Evolutionary conservation across 441 rosid genomes (phyloP).

Genomic region (Melastoma candidum): DNA sequence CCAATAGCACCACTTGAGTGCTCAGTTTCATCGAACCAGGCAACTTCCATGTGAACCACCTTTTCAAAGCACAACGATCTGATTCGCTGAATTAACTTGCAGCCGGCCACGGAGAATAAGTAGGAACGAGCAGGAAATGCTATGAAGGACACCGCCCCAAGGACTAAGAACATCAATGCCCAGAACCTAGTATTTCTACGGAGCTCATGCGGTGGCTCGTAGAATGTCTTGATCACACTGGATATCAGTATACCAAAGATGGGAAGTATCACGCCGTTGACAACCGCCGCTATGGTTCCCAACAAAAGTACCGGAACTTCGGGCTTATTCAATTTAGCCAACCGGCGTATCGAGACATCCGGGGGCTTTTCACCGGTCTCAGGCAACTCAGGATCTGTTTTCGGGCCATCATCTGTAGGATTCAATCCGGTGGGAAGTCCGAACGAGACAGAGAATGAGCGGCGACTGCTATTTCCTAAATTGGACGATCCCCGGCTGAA

Average conservation of each 20-base stretch:
- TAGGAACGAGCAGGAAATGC: constrained; percentile 2
- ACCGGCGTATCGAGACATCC: constrained; percentile 4
- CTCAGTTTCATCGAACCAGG: constrained; percentile 15
- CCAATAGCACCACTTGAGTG: constrained; percentile 17
- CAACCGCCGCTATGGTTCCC: constrained; percentile 1
- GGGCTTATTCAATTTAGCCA: constrained; percentile 10
- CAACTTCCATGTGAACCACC: constrained; percentile 19
- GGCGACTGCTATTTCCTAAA: constrained; percentile 17
- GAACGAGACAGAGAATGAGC: constrained; percentile 14
- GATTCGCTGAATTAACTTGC: constrained; percentile 13
- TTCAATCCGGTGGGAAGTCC: constrained; percentile 2
- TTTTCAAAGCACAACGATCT: constrained; percentile 17
- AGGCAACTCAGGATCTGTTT: constrained; percentile 3
- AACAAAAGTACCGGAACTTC: constrained; percentile 7
- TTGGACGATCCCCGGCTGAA: constrained; percentile 8
- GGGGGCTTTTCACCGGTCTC: constrained; percentile 4
- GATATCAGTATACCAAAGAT: constrained; percentile 12
- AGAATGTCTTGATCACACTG: constrained; percentile 10
- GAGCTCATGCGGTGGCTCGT: constrained; percentile 13
- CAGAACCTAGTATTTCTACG: constrained; percentile 14
- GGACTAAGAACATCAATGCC: constrained; percentile 13
- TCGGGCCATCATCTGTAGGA: constrained; percentile 2
- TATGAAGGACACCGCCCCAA: constrained; percentile 4
- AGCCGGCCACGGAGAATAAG: constrained; percentile 14
- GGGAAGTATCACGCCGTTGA: constrained; percentile 14